Evolutionary conservation across 352 stramenopile species (phyloP), one percentile per base, ranked within the genome.

Genomic region (Nothophytophthora sp.): DNA sequence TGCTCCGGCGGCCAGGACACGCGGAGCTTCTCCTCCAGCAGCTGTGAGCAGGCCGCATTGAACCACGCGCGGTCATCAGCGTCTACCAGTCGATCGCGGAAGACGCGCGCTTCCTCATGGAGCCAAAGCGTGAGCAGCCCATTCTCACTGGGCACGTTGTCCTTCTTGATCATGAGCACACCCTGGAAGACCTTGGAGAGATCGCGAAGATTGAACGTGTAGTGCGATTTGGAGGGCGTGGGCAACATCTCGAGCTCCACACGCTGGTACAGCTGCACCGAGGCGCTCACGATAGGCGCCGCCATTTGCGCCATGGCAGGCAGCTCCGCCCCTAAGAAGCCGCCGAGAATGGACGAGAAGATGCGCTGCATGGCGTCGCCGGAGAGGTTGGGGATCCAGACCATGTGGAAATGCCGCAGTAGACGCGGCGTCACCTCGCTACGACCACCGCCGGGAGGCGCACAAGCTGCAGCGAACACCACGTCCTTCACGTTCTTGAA

Each of bases 121-220:
- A 97, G 62, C 92, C 92, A 98, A 1, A 98, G 70, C 28, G 86
- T 85, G 11, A 97, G 53, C 13, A 98, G 43, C 9, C 62, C 76
- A 29, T 93, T 81, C 66, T 88, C 76, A 22, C 48, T 90, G 0
- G 68, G 43, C 0, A 90, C 68, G 32, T 89, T 86, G 6, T 88
- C 81, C 22, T 85, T 90, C 34, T 88, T 82, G n/a, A 95, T 69
- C 92, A 98, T 98, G 22, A 98, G 47, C 18, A 98, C 63, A 44
- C 92, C 92, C 47, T 98, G 92, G 45, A 98, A 97, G 8, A 98
- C 86, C 50, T 97, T 97, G 9, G 81, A 95, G 12, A 98, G 63
- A 67, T 98, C 92, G 6, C 92, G 83, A 25, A 98, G 67, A 47
- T 98, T 98, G 67, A 98, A 98, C 5, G 92, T 98, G 56, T 98